Conservation (phyloP, 1,284 basidiomycete genomes). For the Chondrostereum purpureum region DNA sequence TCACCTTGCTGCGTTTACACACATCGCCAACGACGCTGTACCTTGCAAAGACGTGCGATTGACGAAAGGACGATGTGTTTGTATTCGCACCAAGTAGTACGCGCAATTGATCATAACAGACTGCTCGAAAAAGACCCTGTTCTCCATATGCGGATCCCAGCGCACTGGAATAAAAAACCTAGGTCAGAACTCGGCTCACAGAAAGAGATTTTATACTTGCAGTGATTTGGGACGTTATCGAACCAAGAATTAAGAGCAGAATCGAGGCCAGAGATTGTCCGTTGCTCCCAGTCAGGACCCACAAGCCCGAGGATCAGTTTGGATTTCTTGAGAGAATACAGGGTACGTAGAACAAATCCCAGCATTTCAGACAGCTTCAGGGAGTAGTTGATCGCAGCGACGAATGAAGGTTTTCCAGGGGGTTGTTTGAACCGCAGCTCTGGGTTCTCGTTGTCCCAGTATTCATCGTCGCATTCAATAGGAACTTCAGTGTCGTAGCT, state of each 20-base stretch:
- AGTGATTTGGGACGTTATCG: neutral
- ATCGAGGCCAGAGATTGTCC: neutral
- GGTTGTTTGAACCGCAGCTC: neutral
- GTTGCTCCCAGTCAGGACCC: neutral
- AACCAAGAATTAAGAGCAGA: neutral
- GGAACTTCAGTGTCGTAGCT: constrained; percentile 1
- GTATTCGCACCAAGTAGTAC: neutral
- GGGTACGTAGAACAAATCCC: neutral
- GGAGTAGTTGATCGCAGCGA: neutral
- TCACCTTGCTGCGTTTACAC: constrained; percentile 1
- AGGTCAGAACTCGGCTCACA: too few species aligned
- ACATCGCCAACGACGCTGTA: neutral
- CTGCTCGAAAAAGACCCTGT: neutral
- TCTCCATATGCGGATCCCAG: neutral
- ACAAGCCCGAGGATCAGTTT: neutral
- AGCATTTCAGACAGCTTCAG: neutral
- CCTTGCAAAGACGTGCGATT: neutral
- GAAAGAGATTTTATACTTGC: neutral
- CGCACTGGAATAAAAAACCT: neutral
- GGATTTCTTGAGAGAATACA: neutral
- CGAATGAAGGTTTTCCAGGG: neutral
- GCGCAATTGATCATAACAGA: neutral
- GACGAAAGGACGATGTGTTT: neutral
- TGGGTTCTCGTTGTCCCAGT: neutral
- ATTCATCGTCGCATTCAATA: neutral